Evolutionary conservation across 1,284 basidiomycete genomes (phyloP).

Genomic region (Cryptococcus sp.): DNA sequence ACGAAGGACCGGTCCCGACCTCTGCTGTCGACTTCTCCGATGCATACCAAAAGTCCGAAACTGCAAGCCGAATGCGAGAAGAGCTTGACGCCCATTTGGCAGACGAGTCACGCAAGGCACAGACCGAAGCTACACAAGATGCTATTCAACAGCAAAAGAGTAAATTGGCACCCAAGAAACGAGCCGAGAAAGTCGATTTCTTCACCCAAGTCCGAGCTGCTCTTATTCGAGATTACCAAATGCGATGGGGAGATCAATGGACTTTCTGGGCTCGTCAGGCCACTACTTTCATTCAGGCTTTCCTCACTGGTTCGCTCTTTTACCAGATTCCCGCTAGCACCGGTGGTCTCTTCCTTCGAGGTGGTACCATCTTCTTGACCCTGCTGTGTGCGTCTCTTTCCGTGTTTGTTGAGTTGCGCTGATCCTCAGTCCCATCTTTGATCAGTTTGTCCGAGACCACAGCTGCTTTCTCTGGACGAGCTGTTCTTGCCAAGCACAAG

Average conservation of each 20-base stretch:
- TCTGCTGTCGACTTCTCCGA: slow-evolving; percentile 58
- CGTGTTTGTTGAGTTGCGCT: neutral
- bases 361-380: slow-evolving; percentile 58
- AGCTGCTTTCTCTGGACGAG: slow-evolving; percentile 64
- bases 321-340: slow-evolving; percentile 60
- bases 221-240: slow-evolving; percentile 37
- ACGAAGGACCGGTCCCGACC: slow-evolving; percentile 54
- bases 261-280: slow-evolving; percentile 38
- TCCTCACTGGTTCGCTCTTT: slow-evolving; percentile 67
- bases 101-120: slow-evolving; percentile 14
- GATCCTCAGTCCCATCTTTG: slow-evolving; percentile 43
- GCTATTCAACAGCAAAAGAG: slow-evolving; percentile 26
- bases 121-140: slow-evolving; percentile 18
- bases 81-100: slow-evolving; percentile 33
- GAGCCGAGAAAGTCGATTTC: slow-evolving; percentile 28
- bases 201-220: slow-evolving; percentile 36
- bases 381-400: slow-evolving; percentile 38
- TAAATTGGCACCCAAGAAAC: slow-evolving; percentile 20
- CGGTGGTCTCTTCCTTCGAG: slow-evolving; percentile 68
- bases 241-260: slow-evolving; percentile 43
- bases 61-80: slow-evolving; percentile 26
- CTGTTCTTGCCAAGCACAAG: slow-evolving; percentile 60
- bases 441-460: slow-evolving; percentile 63
- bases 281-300: slow-evolving; percentile 32
- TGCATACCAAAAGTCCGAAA: slow-evolving; percentile 27